Conservation (phyloP, 495 filamentous ascomycete genomes). For the Immersiella caudata region DNA sequence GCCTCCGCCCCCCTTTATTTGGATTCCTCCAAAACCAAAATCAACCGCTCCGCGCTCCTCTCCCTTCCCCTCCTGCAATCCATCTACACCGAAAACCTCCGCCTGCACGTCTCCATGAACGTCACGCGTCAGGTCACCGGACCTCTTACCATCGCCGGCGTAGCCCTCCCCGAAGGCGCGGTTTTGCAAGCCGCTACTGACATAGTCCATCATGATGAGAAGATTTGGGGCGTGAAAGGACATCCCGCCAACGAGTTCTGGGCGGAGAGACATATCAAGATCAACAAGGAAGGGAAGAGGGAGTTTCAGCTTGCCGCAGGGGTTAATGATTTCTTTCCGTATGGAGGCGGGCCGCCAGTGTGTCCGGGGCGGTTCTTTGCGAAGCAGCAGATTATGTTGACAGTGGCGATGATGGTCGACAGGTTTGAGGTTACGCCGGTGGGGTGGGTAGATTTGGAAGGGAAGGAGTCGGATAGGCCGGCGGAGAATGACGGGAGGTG, state of each 20-base stretch:
- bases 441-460: conserved; percentile 2
- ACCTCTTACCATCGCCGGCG: conserved; percentile 26
- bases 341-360: conserved; percentile 8
- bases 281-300: conserved; percentile 5
- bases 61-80: conserved; percentile 42
- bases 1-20: conserved; percentile 1
- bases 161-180: conserved; percentile 24
- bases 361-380: conserved; percentile 17
- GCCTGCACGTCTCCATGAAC: conserved; percentile 39
- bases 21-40: background rate
- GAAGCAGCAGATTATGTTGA: conserved; percentile 13
- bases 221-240: conserved; percentile 31
- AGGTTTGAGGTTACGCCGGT: conserved; percentile 10
- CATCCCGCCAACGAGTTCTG: conserved; percentile 42
- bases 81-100: conserved; percentile 42
- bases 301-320: conserved; percentile 3
- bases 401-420: conserved; percentile 11
- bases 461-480: conserved; percentile 5
- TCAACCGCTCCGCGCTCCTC: conserved; percentile 35
- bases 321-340: conserved; percentile 8
- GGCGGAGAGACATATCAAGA: conserved; percentile 34
- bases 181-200: conserved; percentile 30
- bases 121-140: conserved; percentile 31
- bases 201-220: conserved; percentile 32
- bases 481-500: conserved; percentile 7